Percentiles rank a stretch among this genome's conserved stretches.
phyloP scores from a whole-genome alignment of 2,329 filamentous ascomycete species.

The Aschersonia sp. region DNA sequence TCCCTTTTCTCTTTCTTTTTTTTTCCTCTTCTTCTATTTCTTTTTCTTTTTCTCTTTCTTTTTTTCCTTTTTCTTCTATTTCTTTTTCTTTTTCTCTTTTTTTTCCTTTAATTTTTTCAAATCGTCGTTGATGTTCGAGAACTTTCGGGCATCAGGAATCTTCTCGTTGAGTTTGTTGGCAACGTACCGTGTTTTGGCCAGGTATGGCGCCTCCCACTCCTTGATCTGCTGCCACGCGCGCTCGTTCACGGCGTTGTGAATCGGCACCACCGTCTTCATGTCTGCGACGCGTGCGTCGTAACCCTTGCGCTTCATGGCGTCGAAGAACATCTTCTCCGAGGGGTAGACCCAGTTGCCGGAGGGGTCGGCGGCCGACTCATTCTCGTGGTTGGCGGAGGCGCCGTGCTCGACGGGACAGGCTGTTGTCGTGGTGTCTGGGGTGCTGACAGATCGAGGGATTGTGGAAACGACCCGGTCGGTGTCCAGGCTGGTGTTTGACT shows the following conservation, averaged over 20 bases:
- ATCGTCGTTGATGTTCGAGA: no score
- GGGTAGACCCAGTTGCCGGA: conserved; percentile 96
- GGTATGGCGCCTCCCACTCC: conserved; percentile 66
- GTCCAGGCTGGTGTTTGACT: conserved; percentile 30
- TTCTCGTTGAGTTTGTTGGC: not conserved
- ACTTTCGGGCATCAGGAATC: no score
- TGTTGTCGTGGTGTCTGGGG: conserved; percentile 5
- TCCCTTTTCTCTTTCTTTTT: no score
- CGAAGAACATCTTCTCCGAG: conserved; percentile 94
- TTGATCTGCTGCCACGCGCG: conserved; percentile 87
- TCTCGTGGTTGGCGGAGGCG: conserved; percentile 58
- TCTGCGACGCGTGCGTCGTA: conserved; percentile 56
- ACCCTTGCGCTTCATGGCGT: conserved; percentile 86
- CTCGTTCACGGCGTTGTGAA: conserved; percentile 98
- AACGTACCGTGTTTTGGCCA: conserved; percentile 36
- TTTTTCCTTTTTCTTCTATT: not conserved
- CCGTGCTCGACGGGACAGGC: conserved; percentile 24
- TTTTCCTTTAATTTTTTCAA: no score
- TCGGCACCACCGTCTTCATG: conserved; percentile 86
- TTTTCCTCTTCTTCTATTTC: no score
- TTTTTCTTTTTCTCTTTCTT: no score
- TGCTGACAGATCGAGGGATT: conserved; percentile 50
- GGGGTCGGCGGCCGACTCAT: conserved; percentile 57
- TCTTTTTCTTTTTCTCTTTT: not conserved
- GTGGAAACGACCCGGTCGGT: conserved; percentile 61